Evolutionary conservation across 2,329 filamentous ascomycete species (phyloP).

Genomic region (Fusarium mundagurra): DNA sequence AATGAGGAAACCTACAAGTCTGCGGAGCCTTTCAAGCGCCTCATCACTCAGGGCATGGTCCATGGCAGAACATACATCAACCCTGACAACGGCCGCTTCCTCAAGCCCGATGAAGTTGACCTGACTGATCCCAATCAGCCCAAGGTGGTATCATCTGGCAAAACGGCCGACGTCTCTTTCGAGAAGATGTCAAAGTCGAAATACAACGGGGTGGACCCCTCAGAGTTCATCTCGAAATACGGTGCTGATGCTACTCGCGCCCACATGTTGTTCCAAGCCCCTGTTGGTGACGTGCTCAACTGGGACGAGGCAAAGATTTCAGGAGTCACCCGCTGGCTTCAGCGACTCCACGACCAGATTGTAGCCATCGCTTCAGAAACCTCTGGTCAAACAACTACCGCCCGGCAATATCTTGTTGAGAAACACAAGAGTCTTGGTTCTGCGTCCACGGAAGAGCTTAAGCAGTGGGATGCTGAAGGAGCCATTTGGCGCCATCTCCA

Average conservation of each 20-base stretch:
- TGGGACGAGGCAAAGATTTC: constrained; percentile 88
- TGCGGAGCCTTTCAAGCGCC: constrained; percentile 81
- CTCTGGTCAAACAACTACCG: constrained; percentile 15
- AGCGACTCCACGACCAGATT: constrained; percentile 71
- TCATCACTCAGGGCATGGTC: constrained; percentile 93
- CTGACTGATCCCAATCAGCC: constrained; percentile 65
- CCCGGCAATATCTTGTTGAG: constrained; percentile 52
- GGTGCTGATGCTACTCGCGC: constrained; percentile 86
- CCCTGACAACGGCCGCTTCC: constrained; percentile 77
- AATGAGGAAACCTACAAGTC: constrained; percentile 46
- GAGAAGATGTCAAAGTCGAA: constrained; percentile 98
- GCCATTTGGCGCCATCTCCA: constrained; percentile 74
- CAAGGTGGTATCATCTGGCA: constrained; percentile 69
- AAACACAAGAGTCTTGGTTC: constrained; percentile 43
- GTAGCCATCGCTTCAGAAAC: constrained; percentile 32
- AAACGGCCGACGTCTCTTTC: constrained; percentile 70
- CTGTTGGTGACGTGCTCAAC: constrained; percentile 83
- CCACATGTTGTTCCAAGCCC: constrained; percentile 89
- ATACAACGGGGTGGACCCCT: constrained; percentile 88
- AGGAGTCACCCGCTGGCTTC: constrained; percentile 84
- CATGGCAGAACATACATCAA: constrained; percentile 86
- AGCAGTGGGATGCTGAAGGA: constrained; percentile 58
- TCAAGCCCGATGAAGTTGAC: constrained; percentile 80
- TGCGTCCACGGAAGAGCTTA: constrained; percentile 46
- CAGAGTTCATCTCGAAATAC: constrained; percentile 74